These are phyloP conservation scores for Aspergillus spinulosporus DNA, from an alignment of 2,329 filamentous ascomycete species.

Conservation along the genomic window DNA sequence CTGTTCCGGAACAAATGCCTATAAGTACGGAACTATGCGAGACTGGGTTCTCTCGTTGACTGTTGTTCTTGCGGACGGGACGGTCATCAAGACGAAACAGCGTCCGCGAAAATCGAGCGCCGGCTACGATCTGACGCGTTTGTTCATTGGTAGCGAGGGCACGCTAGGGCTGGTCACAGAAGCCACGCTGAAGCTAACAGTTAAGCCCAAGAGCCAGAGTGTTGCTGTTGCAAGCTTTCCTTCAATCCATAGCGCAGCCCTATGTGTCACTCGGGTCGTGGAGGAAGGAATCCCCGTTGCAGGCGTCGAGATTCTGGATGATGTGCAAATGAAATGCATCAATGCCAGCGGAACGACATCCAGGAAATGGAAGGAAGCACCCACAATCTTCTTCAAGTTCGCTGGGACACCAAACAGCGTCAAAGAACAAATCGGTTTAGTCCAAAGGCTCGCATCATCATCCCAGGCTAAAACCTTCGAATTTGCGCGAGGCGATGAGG, in stretches of 20 bases:
- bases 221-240: slow-evolving; percentile 75
- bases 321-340: slow-evolving; percentile 79
- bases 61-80: slow-evolving; percentile 86
- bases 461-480: slow-evolving; percentile 63
- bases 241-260: slow-evolving; percentile 67
- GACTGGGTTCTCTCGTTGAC: slow-evolving; percentile 89
- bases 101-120: slow-evolving; percentile 86
- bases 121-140: slow-evolving; percentile 85
- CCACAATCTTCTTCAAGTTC: slow-evolving; percentile 77
- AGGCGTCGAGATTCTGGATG: slow-evolving; percentile 89
- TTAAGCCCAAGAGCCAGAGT: slow-evolving; percentile 73
- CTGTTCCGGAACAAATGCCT: slow-evolving; percentile 76
- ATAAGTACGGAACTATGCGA: slow-evolving; percentile 90
- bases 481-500: slow-evolving; percentile 64
- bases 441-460: slow-evolving; percentile 59
- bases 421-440: slow-evolving; percentile 63
- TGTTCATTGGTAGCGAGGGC: slow-evolving; percentile 89
- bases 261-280: slow-evolving; percentile 79
- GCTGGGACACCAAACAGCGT: slow-evolving; percentile 64
- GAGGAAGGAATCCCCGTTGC: slow-evolving; percentile 79
- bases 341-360: slow-evolving; percentile 53
- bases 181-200: slow-evolving; percentile 82
- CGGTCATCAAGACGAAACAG: slow-evolving; percentile 84
- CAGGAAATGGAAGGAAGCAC: slow-evolving; percentile 64
- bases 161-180: slow-evolving; percentile 90